Conservation (phyloP, 1,284 basidiomycete species). For the Trichosporon ovoides region DNA sequence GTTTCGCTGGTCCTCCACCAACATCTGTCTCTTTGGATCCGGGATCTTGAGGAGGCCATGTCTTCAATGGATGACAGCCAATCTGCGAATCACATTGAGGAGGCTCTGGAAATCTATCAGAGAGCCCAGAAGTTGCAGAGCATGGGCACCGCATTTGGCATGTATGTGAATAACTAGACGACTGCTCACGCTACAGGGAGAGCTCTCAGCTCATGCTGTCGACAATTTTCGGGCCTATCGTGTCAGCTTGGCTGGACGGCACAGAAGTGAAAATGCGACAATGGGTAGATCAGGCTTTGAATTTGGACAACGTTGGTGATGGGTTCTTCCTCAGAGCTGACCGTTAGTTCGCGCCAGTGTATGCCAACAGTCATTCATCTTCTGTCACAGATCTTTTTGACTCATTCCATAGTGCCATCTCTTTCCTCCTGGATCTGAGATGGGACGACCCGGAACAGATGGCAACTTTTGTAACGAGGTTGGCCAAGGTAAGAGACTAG, state of each 20-base stretch:
- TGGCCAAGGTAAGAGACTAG: conserved; percentile 65
- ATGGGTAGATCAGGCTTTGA: conserved; percentile 89
- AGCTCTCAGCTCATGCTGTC: conserved; percentile 58
- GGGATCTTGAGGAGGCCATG: conserved; percentile 64
- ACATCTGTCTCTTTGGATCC: conserved; percentile 66
- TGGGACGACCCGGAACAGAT: conserved; percentile 89
- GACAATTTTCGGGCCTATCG: conserved; percentile 79
- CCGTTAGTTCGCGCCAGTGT: conserved; percentile 71
- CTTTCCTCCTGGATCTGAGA: conserved; percentile 78
- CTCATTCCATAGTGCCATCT: conserved; percentile 83
- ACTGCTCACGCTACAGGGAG: conserved; percentile 15
- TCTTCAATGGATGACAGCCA: conserved; percentile 8
- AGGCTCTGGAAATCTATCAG: conserved; percentile 80
- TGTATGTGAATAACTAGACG: conserved; percentile 17
- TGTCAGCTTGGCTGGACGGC: conserved; percentile 81
- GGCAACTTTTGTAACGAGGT: conserved; percentile 79
- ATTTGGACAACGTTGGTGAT: conserved; percentile 68
- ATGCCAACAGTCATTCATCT: conserved; percentile 78
- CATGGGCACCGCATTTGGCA: conserved; percentile 69
- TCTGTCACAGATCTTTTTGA: conserved; percentile 96
- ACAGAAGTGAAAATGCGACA: conserved; percentile 85
- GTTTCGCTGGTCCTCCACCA: conserved; percentile 71
- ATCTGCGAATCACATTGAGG: conserved; percentile 73
- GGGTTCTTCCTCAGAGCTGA: conserved; percentile 1
- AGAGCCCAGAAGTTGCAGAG: conserved; percentile 57